phyloP scores from a whole-genome alignment of 768 basidiomycete genomes.

The Suillus cothurnatus region DNA sequence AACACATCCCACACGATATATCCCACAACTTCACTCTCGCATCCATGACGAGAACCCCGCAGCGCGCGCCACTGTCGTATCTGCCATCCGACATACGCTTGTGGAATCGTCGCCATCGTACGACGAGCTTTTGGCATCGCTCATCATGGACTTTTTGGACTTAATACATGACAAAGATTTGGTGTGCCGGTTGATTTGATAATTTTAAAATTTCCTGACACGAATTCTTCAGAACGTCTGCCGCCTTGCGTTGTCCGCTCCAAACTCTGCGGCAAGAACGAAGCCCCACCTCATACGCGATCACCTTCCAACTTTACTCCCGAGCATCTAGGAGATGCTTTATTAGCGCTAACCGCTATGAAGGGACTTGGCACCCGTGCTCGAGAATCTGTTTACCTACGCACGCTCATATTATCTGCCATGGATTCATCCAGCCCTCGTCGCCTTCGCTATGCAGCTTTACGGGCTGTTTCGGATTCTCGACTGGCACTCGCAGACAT shows the following conservation, averaged over 20 bases:
- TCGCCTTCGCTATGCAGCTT: slow-evolving; percentile 8
- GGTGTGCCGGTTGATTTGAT: slow-evolving; percentile 46
- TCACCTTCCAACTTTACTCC: slow-evolving; percentile 74
- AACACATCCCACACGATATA: slow-evolving; percentile 85
- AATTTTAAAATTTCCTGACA: slow-evolving; percentile 1
- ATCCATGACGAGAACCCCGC: slow-evolving; percentile 69
- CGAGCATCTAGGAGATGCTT: slow-evolving; percentile 82
- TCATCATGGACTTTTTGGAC: slow-evolving; percentile 89
- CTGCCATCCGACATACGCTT: slow-evolving; percentile 90
- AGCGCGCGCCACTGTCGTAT: slow-evolving; percentile 85
- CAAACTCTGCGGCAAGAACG: slow-evolving; percentile 94
- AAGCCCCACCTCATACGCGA: slow-evolving; percentile 92
- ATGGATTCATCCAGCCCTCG: not conserved
- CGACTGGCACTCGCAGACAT: not conserved
- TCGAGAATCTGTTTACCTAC: not conserved
- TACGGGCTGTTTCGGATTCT: not conserved
- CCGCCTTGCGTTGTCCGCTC: slow-evolving; percentile 82
- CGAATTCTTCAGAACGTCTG: slow-evolving; percentile 71
- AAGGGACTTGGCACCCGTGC: not conserved
- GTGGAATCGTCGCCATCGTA: slow-evolving; percentile 84
- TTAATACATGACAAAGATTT: slow-evolving; percentile 88
- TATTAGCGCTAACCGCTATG: slow-evolving; percentile 5
- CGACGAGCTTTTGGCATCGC: slow-evolving; percentile 86
- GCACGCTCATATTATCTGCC: not conserved
- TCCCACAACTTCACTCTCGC: slow-evolving; percentile 89